These are phyloP conservation scores for Chalaropsis ovoidea DNA, from an alignment of 2,329 filamentous ascomycete genomes.

Conservation along the genomic window DNA sequence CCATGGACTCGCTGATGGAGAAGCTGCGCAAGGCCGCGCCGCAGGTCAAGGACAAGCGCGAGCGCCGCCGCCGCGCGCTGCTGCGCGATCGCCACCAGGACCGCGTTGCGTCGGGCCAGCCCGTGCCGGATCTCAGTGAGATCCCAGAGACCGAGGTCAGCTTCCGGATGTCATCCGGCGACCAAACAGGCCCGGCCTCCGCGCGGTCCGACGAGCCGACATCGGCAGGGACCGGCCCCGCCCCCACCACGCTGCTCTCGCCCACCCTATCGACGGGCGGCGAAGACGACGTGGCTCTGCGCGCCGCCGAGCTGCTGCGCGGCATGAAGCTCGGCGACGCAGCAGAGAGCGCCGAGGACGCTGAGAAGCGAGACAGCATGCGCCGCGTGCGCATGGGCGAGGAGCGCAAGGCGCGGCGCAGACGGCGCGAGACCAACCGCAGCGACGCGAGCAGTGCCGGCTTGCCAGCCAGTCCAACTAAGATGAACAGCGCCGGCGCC, in stretches of 20 bases:
- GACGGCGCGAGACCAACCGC: constrained; percentile 52
- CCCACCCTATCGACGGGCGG: constrained; percentile 39
- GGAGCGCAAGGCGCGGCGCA: constrained; percentile 57
- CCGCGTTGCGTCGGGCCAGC: constrained; percentile 76
- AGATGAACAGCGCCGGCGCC: constrained; percentile 25
- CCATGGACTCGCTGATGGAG: constrained; percentile 92
- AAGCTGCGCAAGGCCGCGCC: constrained; percentile 89
- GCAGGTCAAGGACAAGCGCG: constrained; percentile 77
- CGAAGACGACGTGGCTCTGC: constrained; percentile 70
- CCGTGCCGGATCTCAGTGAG: constrained; percentile 62
- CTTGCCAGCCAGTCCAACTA: constrained; percentile 27
- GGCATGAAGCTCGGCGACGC: constrained; percentile 62
- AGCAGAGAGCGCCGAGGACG: constrained; percentile 42
- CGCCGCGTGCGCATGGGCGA: constrained; percentile 68
- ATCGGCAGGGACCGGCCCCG: constrained; percentile 28
- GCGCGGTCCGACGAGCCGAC: constrained; percentile 32
- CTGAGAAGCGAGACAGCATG: constrained; percentile 49
- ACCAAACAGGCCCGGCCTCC: constrained; percentile 29
- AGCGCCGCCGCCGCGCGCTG: constrained; percentile 73
- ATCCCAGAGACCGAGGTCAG: constrained; percentile 42
- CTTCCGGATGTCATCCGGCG: constrained; percentile 7
- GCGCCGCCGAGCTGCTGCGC: constrained; percentile 73
- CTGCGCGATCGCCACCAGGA: constrained; percentile 87
- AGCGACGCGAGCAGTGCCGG: constrained; percentile 27
- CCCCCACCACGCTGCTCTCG: constrained; percentile 31